These are phyloP conservation scores for Desmodesmus armatus DNA, from an alignment of 139 green algal species.

Conservation along the genomic window DNA sequence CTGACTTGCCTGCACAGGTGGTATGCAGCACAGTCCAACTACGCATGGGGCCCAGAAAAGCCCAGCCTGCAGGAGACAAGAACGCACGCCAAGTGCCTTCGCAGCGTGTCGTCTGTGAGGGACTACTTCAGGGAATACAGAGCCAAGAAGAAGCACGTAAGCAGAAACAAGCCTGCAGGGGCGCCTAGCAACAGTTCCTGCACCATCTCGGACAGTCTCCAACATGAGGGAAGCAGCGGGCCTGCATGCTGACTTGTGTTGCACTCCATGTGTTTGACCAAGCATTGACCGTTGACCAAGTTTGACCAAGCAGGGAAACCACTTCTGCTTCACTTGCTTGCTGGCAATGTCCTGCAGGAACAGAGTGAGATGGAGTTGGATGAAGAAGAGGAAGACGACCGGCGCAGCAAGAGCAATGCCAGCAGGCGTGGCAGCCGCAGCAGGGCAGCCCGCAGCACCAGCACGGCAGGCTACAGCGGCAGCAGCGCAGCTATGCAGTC, in stretches of 20 bases:
- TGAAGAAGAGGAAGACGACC: not conserved
- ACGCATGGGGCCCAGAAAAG: not conserved
- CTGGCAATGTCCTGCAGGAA: not conserved
- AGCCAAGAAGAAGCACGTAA: conserved; percentile 26
- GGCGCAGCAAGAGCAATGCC: not conserved
- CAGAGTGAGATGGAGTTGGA: not conserved
- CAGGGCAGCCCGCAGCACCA: conserved; percentile 3
- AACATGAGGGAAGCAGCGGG: not conserved
- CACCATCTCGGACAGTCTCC: too few species aligned
- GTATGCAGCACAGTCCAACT: not conserved
- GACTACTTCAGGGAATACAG: not conserved
- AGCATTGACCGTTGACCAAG: not conserved
- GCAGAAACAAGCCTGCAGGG: conserved; percentile 3
- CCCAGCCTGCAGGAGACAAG: conserved; percentile 13
- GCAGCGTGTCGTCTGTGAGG: not conserved
- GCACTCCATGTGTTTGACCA: not conserved
- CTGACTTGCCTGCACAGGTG: conserved; percentile 14
- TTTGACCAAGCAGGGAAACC: not conserved
- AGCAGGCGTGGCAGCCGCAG: not conserved
- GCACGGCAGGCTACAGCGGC: not conserved
- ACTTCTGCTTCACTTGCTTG: not conserved
- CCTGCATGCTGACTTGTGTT: not conserved
- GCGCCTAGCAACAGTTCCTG: not conserved
- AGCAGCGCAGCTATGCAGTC: too few species aligned
- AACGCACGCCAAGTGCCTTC: conserved; percentile 7